Conservation (phyloP, 805 yeast genomes). For the Ogataea philodendri region DNA sequence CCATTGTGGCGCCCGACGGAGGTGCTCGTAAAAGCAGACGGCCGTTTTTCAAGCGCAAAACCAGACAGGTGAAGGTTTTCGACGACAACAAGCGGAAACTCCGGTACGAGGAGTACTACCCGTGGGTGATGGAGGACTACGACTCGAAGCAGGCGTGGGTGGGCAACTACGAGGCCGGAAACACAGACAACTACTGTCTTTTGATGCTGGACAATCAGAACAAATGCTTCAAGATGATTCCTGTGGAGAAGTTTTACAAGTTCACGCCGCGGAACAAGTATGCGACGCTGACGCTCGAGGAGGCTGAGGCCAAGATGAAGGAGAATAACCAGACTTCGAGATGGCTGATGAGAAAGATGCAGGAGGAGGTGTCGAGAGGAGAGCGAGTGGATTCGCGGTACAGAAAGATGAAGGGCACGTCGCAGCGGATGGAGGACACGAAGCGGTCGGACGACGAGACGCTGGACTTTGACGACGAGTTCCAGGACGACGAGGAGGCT, state of each 20-base stretch:
- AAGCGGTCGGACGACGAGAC: constrained; percentile 80
- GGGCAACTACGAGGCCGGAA: constrained; percentile 91
- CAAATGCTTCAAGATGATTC: constrained; percentile 75
- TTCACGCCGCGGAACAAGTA: constrained; percentile 92
- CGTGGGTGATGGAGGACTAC: constrained; percentile 98
- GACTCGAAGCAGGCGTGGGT: constrained; percentile 94
- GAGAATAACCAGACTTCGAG: constrained; percentile 72
- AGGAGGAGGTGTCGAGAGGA: constrained; percentile 56
- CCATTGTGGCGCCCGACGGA: constrained; percentile 90
- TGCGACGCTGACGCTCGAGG: constrained; percentile 91
- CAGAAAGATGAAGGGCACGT: constrained; percentile 43
- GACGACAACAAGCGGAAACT: constrained; percentile 81
- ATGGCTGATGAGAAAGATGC: constrained; percentile 94
- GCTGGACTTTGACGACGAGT: constrained; percentile 92
- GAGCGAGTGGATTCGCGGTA: constrained; percentile 51
- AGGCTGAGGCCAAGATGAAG: constrained; percentile 93
- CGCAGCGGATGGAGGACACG: constrained; percentile 30
- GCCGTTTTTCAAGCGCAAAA: constrained; percentile 66
- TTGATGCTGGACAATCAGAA: constrained; percentile 84
- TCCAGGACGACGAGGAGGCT: constrained; percentile 98
- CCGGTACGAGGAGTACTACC: constrained; percentile 93
- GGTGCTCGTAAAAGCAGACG: constrained; percentile 71
- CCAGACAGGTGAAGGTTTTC: constrained; percentile 76
- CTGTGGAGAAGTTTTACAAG: constrained; percentile 90
- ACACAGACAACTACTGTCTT: constrained; percentile 79